These are phyloP conservation scores for Phytophthora pisi DNA, from an alignment of 352 stramenopile species.

Conservation along the genomic window DNA sequence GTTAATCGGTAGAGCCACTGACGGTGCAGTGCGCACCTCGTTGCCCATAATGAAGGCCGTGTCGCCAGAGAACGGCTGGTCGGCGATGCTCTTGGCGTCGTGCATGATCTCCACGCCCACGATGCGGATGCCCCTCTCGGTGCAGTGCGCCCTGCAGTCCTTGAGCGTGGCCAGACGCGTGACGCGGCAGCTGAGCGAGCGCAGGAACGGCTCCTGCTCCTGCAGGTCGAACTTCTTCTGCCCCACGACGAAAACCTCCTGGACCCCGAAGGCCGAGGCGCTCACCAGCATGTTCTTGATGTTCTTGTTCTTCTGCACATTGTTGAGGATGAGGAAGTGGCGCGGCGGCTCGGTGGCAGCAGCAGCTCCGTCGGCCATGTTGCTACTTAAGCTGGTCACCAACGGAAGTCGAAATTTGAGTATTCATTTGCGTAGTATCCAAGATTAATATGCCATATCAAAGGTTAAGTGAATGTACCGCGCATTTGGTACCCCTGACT, in stretches of 20 bases:
- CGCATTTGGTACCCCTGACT: background rate
- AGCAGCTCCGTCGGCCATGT: background rate
- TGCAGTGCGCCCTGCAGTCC: conserved; percentile 77
- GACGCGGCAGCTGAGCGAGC: conserved; percentile 54
- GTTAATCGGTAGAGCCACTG: background rate
- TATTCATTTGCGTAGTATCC: background rate
- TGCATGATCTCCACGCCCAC: conserved; percentile 95
- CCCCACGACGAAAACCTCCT: conserved; percentile 88
- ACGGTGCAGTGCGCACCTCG: conserved; percentile 56
- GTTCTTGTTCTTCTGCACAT: conserved; percentile 93
- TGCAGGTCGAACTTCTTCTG: conserved; percentile 82
- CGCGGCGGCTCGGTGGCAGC: conserved; percentile 5
- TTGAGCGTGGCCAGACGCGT: conserved; percentile 79
- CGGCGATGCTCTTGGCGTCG: conserved; percentile 71
- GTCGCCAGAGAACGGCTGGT: conserved; percentile 75
- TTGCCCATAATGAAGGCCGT: conserved; percentile 97
- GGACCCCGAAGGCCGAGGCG: conserved; percentile 82
- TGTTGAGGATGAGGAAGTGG: conserved; percentile 92
- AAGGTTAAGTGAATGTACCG: background rate
- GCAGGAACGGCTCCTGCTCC: conserved; percentile 57
- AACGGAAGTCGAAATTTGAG: conserved; percentile 2
- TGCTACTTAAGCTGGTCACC: background rate
- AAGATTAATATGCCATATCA: background rate
- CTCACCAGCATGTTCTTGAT: conserved; percentile 88
- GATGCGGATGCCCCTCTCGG: conserved; percentile 74